Evolutionary conservation across 495 filamentous ascomycete species (phyloP), one percentile per base, ranked within the genome.

Genomic region (Pseudomonodictys pantanalensis): DNA sequence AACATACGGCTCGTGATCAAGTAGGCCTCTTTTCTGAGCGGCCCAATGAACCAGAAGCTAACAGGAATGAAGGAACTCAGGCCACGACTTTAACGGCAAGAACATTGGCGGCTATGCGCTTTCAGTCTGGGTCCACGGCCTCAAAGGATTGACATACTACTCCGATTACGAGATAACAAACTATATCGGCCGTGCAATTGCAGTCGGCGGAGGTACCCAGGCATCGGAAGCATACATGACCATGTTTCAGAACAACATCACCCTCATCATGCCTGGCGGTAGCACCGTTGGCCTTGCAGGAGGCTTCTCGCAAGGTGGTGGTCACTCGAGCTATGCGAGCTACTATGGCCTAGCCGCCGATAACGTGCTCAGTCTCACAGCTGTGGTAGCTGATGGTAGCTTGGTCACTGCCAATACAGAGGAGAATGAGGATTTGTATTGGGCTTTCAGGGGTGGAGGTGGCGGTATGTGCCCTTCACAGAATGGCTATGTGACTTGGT

Each of bases 41-140:
- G 33, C 29, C 10, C 38, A 30, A 29, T 20, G 9, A 11, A 18
- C n/a, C 8, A 15, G n/a, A 25, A 17, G 1, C 42, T 53, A 23
- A 60, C 30, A 23, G 11, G 17, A 12, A 20, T n/a, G 15, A n/a
- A 65, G 61, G 77, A 79, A 77, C 52, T 77, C 75, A 2, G 78
- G 78, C 20, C 77, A 83, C 56, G 81, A 83, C 65, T 78, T 80
- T 52, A 75, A 67, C 22, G 81, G 78, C 38, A 75, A 80, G 60
- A 77, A 77, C 1, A 73, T 76, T 1, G 77, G 80, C 43, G 68
- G 76, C 9, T 73, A 72, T n/a, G 56, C 70, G 52, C 35, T 81
- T 43, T 72, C 70, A 20, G 63, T 78, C 44, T 81, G 77, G 79
- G 81, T 69, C 0, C 69, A 73, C 35, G 64, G 75, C 35, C 69